Percentiles rank a stretch among this genome's conserved stretches.
Conservation (phyloP, 192 early-diverging fungal species). For the Backusella mclennaniae region DNA sequence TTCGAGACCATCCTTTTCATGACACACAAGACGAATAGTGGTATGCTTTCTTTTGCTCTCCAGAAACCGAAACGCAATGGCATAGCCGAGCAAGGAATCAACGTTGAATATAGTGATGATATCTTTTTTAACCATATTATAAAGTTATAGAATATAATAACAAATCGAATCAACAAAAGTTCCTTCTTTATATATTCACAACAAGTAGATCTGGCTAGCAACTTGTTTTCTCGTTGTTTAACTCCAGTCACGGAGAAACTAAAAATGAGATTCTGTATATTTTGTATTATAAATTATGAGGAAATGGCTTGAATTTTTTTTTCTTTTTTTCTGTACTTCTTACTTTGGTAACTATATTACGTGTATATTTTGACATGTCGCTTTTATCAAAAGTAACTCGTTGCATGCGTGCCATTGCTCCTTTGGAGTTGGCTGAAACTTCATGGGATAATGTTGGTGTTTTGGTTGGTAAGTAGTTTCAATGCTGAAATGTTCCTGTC, state of each 20-base stretch:
- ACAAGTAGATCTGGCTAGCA: not conserved
- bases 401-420: constrained; percentile 83
- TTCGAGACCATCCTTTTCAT: not conserved
- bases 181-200: not conserved
- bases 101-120: not conserved
- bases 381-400: constrained; percentile 56
- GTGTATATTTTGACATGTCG: constrained; percentile 44
- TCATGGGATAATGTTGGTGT: constrained; percentile 96
- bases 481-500: not conserved
- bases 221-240: not conserved
- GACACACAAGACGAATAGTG: constrained; percentile 14
- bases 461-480: constrained; percentile 53
- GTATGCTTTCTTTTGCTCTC: not conserved
- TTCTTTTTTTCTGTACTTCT: not conserved
- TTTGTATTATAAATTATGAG: not conserved
- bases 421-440: constrained; percentile 73
- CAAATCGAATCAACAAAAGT: not conserved
- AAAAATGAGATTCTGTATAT: not conserved
- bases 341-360: not conserved
- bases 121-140: not conserved
- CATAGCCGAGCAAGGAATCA: constrained; percentile 11
- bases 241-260: not conserved
- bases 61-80: constrained; percentile 9
- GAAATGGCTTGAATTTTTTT: not conserved
- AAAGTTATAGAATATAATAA: not conserved